These are phyloP conservation scores for Vicia villosa DNA, from an alignment of 306 rosid genomes.

Conservation along the genomic window DNA sequence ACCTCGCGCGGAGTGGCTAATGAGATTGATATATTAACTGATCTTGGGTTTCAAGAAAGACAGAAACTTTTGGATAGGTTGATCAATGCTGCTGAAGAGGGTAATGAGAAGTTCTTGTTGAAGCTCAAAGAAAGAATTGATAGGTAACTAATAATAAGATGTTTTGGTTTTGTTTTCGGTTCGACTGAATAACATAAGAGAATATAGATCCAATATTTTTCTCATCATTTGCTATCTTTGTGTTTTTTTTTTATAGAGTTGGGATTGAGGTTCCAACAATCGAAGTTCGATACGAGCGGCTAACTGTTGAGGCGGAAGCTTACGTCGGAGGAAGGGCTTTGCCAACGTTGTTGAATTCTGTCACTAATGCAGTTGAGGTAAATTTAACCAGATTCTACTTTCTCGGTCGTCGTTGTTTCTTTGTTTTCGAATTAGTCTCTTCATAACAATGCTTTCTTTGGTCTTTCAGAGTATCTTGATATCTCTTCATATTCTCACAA, in stretches of 20 bases:
- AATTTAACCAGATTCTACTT: not conserved
- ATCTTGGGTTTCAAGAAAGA: slow-evolving; percentile 47
- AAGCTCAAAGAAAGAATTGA: slow-evolving; percentile 70
- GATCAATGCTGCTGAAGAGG: slow-evolving; percentile 55
- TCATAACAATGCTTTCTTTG: not conserved
- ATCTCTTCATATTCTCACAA: slow-evolving; percentile 39
- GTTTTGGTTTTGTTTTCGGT: not conserved
- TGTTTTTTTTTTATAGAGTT: slow-evolving; percentile 33
- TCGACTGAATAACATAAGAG: not conserved
- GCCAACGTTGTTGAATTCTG: slow-evolving; percentile 52
- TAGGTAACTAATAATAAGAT: slow-evolving; percentile 26
- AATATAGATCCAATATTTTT: not conserved
- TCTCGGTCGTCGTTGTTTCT: not conserved
- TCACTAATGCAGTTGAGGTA: slow-evolving; percentile 38
- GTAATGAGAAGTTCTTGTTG: slow-evolving; percentile 49
- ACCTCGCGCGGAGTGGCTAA: slow-evolving; percentile 46
- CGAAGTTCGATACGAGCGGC: slow-evolving; percentile 60
- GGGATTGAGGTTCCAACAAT: slow-evolving; percentile 57
- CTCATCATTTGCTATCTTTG: not conserved
- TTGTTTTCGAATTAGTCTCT: not conserved
- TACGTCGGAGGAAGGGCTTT: slow-evolving; percentile 64
- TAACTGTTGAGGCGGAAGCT: slow-evolving; percentile 56
- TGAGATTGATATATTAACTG: slow-evolving; percentile 52
- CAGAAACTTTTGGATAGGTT: slow-evolving; percentile 49
- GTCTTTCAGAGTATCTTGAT: slow-evolving; percentile 37